phyloP scores from a whole-genome alignment of 2,329 filamentous ascomycete genomes.

The Akanthomyces uredinophilus region DNA sequence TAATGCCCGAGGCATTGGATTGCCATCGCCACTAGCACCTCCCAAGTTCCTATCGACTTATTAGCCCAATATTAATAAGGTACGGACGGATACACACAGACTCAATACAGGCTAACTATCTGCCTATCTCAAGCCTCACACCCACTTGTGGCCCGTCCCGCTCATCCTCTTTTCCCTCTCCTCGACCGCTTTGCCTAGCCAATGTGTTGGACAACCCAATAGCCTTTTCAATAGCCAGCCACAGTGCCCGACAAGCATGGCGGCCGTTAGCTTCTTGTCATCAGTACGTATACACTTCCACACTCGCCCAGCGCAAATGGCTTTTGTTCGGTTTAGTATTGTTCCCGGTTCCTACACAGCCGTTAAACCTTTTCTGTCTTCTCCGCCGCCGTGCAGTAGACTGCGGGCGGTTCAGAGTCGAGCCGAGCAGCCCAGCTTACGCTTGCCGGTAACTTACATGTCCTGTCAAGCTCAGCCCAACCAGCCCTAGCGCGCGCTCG shows the following conservation, averaged over 20 bases:
- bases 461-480: neutral
- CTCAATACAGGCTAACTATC: too few species aligned
- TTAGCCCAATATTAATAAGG: neutral
- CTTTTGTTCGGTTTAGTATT: neutral
- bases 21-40: neutral
- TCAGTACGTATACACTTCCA: neutral
- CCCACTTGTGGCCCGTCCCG: neutral
- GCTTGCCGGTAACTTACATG: too few species aligned
- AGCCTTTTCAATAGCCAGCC: neutral
- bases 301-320: neutral
- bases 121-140: neutral
- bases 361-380: neutral
- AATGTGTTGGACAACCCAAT: neutral
- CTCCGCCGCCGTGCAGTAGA: slow-evolving; percentile 4
- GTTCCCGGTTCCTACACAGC: neutral
- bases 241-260: neutral
- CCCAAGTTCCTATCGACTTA: neutral
- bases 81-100: neutral
- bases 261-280: neutral
- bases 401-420: neutral
- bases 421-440: neutral
- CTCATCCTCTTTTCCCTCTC: slow-evolving; percentile 1
- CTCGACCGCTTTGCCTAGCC: neutral
- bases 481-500: neutral
- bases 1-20: neutral